Evolutionary conservation across 2,329 filamentous ascomycete genomes (phyloP), one percentile per base, ranked within the genome.

Genomic region (Microdochium paspali): DNA sequence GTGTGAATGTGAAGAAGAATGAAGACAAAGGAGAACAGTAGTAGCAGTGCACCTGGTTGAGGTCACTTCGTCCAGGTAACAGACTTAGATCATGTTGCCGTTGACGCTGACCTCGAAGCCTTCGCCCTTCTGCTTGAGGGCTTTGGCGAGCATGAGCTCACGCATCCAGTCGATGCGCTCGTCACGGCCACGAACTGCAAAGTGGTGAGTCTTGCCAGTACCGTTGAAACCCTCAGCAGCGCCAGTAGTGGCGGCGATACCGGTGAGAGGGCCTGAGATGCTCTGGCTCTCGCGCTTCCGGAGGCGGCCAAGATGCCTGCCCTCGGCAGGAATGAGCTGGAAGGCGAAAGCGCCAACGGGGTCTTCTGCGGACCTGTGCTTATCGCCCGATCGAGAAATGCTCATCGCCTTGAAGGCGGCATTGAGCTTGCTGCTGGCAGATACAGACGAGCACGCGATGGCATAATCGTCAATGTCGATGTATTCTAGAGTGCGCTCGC

Each of bases 161-260:
- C 88, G 77, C 88, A 94, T 94, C 93, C 93, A 98, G 64, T 96
- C 91, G 59, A 97, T 96, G 51, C 91, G 79, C 62, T 96, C 87
- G 61, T 96, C 88, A 13, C 90, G 79, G 58, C 76, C 81, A 68
- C 85, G 85, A 56, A 96, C 91, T 0, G 91, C 88, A 63, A 97
- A 97, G 63, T 97, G 89, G 61, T 97, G 91, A 42, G 87, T 86
- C 75, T 95, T 96, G 57, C 80, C 81, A 10, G 77, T 81, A 48
- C 78, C 79, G 50, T 82, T 82, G 52, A 68, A 69, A 24, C 73
- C 71, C 31, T 75, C 74, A 26, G 61, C 26, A 65, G 49, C 52
- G n/a, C 53, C 54, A 18, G 54, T 53, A 7, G 57, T 47, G 39
- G 49, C 49, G 40, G 48, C 45, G 58, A 10, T 52, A 44, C 52